Evolutionary conservation across 345 rosid genomes (phyloP).

Genomic region (Syzygium jambos): DNA sequence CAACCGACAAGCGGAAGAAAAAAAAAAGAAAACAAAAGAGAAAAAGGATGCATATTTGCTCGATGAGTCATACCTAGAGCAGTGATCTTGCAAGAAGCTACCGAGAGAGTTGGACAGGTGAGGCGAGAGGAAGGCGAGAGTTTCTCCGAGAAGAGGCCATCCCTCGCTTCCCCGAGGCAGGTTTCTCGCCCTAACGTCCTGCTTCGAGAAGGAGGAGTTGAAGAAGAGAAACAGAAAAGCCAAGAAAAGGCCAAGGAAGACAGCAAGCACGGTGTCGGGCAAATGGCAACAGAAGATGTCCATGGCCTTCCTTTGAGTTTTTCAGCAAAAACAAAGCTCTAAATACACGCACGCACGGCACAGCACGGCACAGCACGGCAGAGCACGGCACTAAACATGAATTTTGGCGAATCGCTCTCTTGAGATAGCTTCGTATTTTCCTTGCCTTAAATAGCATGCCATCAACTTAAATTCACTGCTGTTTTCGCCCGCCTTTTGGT

Average conservation of each 20-base stretch:
- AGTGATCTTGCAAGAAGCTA: constrained; percentile 49
- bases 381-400: not conserved
- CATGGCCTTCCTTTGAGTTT: not conserved
- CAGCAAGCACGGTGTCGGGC: not conserved
- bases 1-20: not conserved
- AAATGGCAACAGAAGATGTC: not conserved
- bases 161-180: constrained; percentile 64
- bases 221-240: not conserved
- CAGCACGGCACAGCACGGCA: not conserved
- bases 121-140: constrained; percentile 67
- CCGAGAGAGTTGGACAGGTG: constrained; percentile 66
- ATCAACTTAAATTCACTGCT: not conserved
- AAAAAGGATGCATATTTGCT: not conserved
- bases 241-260: constrained; percentile 13
- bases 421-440: not conserved
- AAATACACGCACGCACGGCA: not conserved
- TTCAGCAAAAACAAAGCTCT: not conserved
- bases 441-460: not conserved
- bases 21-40: not conserved
- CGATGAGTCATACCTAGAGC: constrained; percentile 36
- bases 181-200: constrained; percentile 1
- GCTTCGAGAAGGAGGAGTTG: not conserved
- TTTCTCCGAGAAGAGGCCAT: constrained; percentile 73
- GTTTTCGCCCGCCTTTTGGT: not conserved
- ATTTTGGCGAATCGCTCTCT: not conserved